A percentile compares a stretch with the other conserved stretches of the same genome.
Evolutionary conservation across 805 yeast species (phyloP).

Genomic region (Cyberlindnera maclurae): DNA sequence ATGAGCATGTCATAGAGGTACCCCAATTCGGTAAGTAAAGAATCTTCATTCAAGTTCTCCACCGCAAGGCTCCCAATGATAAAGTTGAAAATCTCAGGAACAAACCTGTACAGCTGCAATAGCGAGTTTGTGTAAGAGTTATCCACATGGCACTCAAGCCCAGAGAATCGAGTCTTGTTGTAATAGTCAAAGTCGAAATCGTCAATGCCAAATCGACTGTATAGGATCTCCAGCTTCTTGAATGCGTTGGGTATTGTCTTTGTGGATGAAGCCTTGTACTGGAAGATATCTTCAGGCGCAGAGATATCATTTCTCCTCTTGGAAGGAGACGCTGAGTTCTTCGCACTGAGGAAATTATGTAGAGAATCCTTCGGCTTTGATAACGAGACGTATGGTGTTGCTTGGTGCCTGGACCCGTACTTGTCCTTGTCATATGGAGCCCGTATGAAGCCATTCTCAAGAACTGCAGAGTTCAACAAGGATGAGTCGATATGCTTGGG

Average conservation of each 20-base stretch:
- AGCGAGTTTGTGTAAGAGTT: constrained; percentile 74
- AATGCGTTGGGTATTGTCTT: constrained; percentile 66
- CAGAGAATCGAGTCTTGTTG: constrained; percentile 68
- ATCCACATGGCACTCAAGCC: constrained; percentile 82
- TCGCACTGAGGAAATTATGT: constrained; percentile 47
- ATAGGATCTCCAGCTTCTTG: constrained; percentile 65
- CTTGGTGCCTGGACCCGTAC: constrained; percentile 50
- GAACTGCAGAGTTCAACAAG: constrained; percentile 32
- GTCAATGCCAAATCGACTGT: constrained; percentile 86
- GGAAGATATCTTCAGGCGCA: constrained; percentile 25
- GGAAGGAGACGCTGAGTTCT: constrained; percentile 24
- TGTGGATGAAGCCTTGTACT: constrained; percentile 23
- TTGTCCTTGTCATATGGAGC: constrained; percentile 52
- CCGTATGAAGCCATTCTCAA: constrained; percentile 28
- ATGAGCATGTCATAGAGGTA: constrained; percentile 87
- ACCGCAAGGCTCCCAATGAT: constrained; percentile 49
- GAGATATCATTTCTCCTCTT: constrained; percentile 11
- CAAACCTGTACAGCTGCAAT: constrained; percentile 72
- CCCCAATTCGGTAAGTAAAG: constrained; percentile 75
- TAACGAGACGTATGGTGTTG: constrained; percentile 35
- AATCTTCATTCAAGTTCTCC: constrained; percentile 39
- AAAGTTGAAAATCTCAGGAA: constrained; percentile 64
- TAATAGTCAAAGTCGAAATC: constrained; percentile 88
- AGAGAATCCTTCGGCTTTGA: constrained; percentile 22
- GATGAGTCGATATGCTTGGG: constrained; percentile 45